Percentiles rank a stretch among this genome's conserved stretches.
phyloP scores from a whole-genome alignment of 75 land plant species.

The Cunninghamia lanceolata region DNA sequence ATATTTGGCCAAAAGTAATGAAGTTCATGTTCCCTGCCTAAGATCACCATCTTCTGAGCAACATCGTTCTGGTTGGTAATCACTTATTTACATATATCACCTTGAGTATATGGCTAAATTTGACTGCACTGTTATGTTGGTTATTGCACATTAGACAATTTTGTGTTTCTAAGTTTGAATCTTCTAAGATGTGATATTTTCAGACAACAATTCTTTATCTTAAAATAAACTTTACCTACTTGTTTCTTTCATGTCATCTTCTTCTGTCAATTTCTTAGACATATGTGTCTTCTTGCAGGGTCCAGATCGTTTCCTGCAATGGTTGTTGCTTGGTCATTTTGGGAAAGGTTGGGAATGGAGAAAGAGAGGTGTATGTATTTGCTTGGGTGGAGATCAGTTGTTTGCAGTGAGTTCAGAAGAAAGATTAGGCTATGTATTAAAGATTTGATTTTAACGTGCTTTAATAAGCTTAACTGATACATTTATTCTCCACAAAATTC shows the following conservation, averaged over 20 bases:
- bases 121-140: not conserved
- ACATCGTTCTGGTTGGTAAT: not conserved
- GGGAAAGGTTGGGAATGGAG: slow-evolving; percentile 30
- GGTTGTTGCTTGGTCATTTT: slow-evolving; percentile 20
- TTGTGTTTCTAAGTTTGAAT: not conserved
- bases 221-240: not conserved
- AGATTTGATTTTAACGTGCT: not conserved
- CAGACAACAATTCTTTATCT: not conserved
- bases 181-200: not conserved
- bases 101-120: not conserved
- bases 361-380: slow-evolving; percentile 30
- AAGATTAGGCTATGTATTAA: not conserved
- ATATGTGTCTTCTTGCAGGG: slow-evolving; percentile 17
- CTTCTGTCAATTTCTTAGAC: not conserved
- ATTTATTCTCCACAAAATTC: not conserved
- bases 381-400: slow-evolving; percentile 35
- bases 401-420: slow-evolving; percentile 14
- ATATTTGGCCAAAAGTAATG: not conserved
- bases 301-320: slow-evolving; percentile 23
- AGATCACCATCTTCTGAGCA: not conserved
- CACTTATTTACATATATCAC: not conserved
- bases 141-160: not conserved
- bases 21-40: not conserved
- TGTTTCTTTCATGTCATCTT: not conserved
- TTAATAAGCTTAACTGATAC: not conserved